Percentiles rank a stretch among this genome's conserved stretches.
Evolutionary conservation across 2,329 filamentous ascomycete species (phyloP).

Genomic region (Calonectria crousiana): DNA sequence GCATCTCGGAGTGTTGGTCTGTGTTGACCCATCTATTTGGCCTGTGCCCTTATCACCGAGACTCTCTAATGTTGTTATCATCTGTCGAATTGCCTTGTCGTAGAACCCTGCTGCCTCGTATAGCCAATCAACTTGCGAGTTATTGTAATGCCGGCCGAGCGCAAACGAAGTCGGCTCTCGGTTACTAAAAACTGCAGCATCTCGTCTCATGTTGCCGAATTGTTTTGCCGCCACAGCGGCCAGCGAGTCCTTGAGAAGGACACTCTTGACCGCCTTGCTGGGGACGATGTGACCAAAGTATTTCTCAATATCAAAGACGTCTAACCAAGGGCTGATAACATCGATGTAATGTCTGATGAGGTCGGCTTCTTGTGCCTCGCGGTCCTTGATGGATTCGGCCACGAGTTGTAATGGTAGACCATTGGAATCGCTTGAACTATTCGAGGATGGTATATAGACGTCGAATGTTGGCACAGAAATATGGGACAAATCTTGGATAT

Average conservation of each 20-base stretch:
- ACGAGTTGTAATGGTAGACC: background rate
- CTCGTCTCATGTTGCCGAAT: background rate
- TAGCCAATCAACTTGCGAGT: background rate
- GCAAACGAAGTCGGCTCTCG: background rate
- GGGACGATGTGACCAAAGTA: slow-evolving; percentile 14
- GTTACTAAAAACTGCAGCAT: background rate
- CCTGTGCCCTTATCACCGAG: background rate
- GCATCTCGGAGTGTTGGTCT: background rate
- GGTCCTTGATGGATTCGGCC: background rate
- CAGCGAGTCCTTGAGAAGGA: slow-evolving; percentile 1
- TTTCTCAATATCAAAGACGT: slow-evolving; percentile 10
- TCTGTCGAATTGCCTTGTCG: slow-evolving; percentile 11
- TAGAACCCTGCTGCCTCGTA: slow-evolving; percentile 12
- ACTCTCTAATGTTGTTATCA: slow-evolving; percentile 3
- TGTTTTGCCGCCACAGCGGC: slow-evolving; percentile 11
- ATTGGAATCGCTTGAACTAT: background rate
- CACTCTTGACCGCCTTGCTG: background rate
- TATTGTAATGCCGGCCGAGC: background rate
- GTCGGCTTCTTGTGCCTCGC: background rate
- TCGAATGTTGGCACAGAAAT: background rate
- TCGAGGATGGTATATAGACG: background rate
- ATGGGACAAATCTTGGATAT: background rate
- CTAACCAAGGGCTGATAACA: slow-evolving; percentile 6
- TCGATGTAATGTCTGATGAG: slow-evolving; percentile 10
- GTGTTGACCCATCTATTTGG: background rate